Conservation (phyloP, 192 early-diverging fungal species). For the Backusella liffmaniae region DNA sequence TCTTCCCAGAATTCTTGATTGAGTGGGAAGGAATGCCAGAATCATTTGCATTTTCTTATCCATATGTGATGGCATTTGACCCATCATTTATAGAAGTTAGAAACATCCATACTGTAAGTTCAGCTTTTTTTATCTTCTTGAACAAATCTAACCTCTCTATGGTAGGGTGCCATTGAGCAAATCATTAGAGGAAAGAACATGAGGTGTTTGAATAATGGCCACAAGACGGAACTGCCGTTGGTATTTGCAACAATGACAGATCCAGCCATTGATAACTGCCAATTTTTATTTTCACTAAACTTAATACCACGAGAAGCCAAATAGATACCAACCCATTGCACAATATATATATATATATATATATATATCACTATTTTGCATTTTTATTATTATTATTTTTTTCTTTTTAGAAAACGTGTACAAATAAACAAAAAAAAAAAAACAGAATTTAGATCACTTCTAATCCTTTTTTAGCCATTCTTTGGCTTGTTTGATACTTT, state of each 20-base stretch:
- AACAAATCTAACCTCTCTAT: neutral
- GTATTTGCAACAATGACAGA: slow-evolving; percentile 31
- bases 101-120: slow-evolving; percentile 65
- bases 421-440: neutral
- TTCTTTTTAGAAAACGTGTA: neutral
- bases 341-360: no score
- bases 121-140: neutral
- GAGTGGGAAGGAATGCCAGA: slow-evolving; percentile 86
- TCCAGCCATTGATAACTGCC: slow-evolving; percentile 18
- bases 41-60: slow-evolving; percentile 76
- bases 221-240: slow-evolving; percentile 18
- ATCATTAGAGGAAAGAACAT: slow-evolving; percentile 57
- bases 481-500: slow-evolving; percentile 12
- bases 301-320: neutral
- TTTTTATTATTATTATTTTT: neutral
- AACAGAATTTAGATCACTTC: neutral
- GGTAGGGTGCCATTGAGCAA: slow-evolving; percentile 48
- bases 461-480: slow-evolving; percentile 11
- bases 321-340: neutral
- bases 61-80: slow-evolving; percentile 92
- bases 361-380: neutral
- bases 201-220: slow-evolving; percentile 46
- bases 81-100: slow-evolving; percentile 88
- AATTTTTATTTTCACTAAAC: slow-evolving; percentile 19
- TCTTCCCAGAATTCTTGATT: slow-evolving; percentile 72